A percentile compares a stretch with the other conserved stretches of the same genome.
Conservation (phyloP, 208 protist species). For the Angomonas ambiguus region DNA sequence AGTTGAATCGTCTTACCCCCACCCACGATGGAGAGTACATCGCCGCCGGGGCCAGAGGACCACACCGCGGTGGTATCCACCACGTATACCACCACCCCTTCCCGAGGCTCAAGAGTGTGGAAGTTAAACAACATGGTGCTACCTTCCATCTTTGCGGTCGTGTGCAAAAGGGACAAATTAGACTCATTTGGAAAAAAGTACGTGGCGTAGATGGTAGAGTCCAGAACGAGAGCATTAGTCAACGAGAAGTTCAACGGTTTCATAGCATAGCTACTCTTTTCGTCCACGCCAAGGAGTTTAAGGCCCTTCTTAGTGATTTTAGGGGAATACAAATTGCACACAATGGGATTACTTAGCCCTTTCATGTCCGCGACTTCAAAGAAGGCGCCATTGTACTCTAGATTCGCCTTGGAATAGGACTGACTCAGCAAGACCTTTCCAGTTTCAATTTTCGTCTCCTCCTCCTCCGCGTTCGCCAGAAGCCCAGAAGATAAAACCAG, state of each 20-base stretch:
- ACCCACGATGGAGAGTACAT: neutral
- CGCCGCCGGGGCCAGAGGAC: neutral
- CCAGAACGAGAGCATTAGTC: neutral
- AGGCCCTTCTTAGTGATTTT: no score
- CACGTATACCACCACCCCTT: neutral
- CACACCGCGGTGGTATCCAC: neutral
- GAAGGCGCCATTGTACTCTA: no score
- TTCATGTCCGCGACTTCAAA: no score
- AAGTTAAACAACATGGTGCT: constrained; percentile 6
- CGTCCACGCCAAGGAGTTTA: no score
- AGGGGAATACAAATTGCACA: no score
- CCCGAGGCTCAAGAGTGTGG: neutral
- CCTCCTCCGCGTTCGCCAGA: no score
- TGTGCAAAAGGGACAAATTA: neutral
- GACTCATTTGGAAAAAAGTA: neutral
- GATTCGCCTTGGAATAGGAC: no score
- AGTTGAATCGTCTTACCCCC: neutral
- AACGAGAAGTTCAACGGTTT: neutral
- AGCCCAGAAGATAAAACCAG: no score
- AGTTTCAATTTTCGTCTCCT: no score
- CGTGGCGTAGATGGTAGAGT: neutral
- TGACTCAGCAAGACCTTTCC: no score
- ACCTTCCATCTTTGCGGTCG: neutral
- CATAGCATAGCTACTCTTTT: no score
- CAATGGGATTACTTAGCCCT: no score